phyloP scores from a whole-genome alignment of 371 early-diverging fungal species.

The Batrachochytrium dendrobatidis region DNA sequence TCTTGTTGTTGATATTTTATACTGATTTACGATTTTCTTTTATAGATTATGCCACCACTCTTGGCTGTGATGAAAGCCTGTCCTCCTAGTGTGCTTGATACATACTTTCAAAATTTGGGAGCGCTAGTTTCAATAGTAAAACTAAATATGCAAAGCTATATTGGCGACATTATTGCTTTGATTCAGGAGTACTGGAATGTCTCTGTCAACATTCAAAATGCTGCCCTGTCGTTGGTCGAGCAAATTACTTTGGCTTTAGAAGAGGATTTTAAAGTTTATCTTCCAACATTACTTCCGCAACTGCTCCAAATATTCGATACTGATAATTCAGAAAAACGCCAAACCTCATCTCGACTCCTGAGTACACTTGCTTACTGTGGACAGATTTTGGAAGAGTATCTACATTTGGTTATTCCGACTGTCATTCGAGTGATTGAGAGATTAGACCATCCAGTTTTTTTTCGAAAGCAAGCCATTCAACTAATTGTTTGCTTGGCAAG shows the following conservation, averaged over 20 bases:
- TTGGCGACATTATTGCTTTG: slow-evolving; percentile 72
- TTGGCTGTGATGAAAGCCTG: slow-evolving; percentile 66
- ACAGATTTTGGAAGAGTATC: slow-evolving; percentile 84
- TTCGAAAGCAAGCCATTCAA: slow-evolving; percentile 69
- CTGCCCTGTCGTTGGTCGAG: slow-evolving; percentile 76
- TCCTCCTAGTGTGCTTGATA: slow-evolving; percentile 71
- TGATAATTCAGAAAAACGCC: slow-evolving; percentile 64
- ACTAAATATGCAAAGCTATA: slow-evolving; percentile 79
- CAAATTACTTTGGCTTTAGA: slow-evolving; percentile 79
- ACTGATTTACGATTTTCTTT: neutral
- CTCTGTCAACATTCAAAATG: slow-evolving; percentile 64
- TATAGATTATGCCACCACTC: slow-evolving; percentile 41
- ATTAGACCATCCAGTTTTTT: slow-evolving; percentile 50
- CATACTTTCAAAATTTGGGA: slow-evolving; percentile 82
- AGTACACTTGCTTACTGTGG: slow-evolving; percentile 83
- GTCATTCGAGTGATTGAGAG: slow-evolving; percentile 77
- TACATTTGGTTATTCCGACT: slow-evolving; percentile 86
- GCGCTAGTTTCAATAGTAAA: slow-evolving; percentile 81
- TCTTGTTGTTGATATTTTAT: slow-evolving; percentile 7
- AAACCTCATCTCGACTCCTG: slow-evolving; percentile 69
- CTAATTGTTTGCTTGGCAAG: slow-evolving; percentile 74
- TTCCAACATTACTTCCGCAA: slow-evolving; percentile 76
- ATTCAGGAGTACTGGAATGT: slow-evolving; percentile 77
- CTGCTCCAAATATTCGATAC: slow-evolving; percentile 61
- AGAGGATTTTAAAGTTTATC: slow-evolving; percentile 78